These are phyloP conservation scores for Botryosphaeria dothidea DNA, from an alignment of 2,329 filamentous ascomycete genomes.

Conservation along the genomic window DNA sequence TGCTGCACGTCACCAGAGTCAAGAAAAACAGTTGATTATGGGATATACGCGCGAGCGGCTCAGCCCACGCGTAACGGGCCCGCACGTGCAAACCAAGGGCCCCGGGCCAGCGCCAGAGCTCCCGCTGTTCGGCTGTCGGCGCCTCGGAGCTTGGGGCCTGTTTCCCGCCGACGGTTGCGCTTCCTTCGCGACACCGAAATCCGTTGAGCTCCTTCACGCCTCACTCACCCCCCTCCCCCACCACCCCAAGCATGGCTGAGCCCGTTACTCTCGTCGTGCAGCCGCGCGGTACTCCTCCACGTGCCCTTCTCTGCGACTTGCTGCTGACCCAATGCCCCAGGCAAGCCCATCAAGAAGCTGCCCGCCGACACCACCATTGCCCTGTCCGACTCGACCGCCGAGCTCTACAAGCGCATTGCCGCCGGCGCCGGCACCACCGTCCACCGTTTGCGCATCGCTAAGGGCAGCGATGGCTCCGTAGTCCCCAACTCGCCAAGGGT, in stretches of 20 bases:
- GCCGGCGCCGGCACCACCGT: constrained; percentile 55
- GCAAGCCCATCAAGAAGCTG: constrained; percentile 63
- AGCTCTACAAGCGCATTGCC: constrained; percentile 61
- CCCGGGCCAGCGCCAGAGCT: not conserved
- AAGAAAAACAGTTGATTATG: no score
- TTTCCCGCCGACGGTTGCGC: not conserved
- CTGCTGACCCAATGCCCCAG: constrained; percentile 37
- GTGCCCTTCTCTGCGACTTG: not conserved
- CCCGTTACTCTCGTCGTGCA: constrained; percentile 46
- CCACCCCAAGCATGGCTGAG: constrained; percentile 29
- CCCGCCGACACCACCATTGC: constrained; percentile 57
- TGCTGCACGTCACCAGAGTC: not conserved
- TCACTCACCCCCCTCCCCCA: not conserved
- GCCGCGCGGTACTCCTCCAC: constrained; percentile 41
- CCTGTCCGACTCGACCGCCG: constrained; percentile 51
- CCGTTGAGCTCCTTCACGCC: constrained; percentile 12
- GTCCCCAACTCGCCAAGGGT: constrained; percentile 57
- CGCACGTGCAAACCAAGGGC: no score
- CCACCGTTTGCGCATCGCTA: constrained; percentile 64
- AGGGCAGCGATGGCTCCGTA: constrained; percentile 61
- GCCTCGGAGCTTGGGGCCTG: constrained; percentile 4
- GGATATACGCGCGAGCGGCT: not conserved
- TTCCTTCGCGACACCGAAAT: not conserved
- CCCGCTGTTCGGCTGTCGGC: not conserved
- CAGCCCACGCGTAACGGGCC: not conserved